Percentiles rank a stretch among this genome's conserved stretches.
Evolutionary conservation across 805 yeast genomes (phyloP).

Genomic region (Lachancea sp.): DNA sequence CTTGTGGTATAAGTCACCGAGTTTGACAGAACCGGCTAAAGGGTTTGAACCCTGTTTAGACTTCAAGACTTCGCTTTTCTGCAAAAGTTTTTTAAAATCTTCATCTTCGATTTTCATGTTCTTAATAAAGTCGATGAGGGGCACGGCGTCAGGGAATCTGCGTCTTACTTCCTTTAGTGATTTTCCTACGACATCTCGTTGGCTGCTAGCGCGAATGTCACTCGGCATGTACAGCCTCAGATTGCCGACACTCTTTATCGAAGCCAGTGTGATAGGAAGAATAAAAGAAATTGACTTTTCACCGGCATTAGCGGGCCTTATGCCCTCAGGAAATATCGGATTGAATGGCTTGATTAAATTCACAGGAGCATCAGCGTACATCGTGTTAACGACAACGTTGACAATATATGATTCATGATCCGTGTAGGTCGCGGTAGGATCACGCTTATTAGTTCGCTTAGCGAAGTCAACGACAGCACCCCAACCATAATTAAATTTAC

Average conservation of each 20-base stretch:
- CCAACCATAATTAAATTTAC: slow-evolving; percentile 83
- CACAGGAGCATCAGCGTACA: slow-evolving; percentile 79
- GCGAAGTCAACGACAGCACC: slow-evolving; percentile 75
- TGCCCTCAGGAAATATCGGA: slow-evolving; percentile 80
- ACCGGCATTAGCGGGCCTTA: slow-evolving; percentile 71
- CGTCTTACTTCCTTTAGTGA: slow-evolving; percentile 73
- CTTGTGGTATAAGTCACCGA: slow-evolving; percentile 55
- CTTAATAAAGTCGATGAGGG: slow-evolving; percentile 82
- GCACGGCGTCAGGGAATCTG: slow-evolving; percentile 85
- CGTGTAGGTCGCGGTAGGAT: slow-evolving; percentile 49
- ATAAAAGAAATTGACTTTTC: slow-evolving; percentile 70
- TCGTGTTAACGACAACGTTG: slow-evolving; percentile 70
- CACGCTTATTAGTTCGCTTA: slow-evolving; percentile 62
- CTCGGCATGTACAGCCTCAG: slow-evolving; percentile 75
- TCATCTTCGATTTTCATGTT: slow-evolving; percentile 88
- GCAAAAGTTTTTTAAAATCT: slow-evolving; percentile 62
- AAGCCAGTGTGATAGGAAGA: slow-evolving; percentile 77
- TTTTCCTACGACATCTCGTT: slow-evolving; percentile 57
- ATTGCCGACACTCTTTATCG: slow-evolving; percentile 70
- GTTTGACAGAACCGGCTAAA: slow-evolving; percentile 51
- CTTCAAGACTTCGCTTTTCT: slow-evolving; percentile 79
- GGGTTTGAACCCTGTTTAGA: slow-evolving; percentile 67
- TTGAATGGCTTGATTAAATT: slow-evolving; percentile 70
- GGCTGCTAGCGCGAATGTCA: slow-evolving; percentile 56
- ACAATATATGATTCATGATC: slow-evolving; percentile 90